A percentile compares a stretch with the other conserved stretches of the same genome.
Conservation (phyloP, 768 basidiomycete species). For the Lenzites betulinus region DNA sequence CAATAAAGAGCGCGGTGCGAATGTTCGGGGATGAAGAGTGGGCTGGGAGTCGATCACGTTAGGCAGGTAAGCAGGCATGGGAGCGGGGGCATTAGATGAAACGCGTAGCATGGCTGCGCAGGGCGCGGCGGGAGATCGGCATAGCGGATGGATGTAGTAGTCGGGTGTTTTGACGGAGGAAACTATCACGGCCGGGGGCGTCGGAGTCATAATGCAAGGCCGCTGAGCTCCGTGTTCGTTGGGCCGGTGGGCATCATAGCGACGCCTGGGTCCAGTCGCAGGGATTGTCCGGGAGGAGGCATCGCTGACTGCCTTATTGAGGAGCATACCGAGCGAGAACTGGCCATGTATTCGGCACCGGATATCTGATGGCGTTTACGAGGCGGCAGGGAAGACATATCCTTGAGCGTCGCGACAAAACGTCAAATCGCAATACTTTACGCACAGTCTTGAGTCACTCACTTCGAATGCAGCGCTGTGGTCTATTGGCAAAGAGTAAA, state of each 20-base stretch:
- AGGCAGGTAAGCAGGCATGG: not conserved
- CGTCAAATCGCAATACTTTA: slow-evolving; percentile 14
- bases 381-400: slow-evolving; percentile 28
- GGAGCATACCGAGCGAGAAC: slow-evolving; percentile 23
- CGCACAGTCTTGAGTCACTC: slow-evolving; percentile 23
- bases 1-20: slow-evolving; percentile 15
- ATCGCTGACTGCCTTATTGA: slow-evolving; percentile 23
- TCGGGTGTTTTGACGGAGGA: not conserved
- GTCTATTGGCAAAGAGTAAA: slow-evolving; percentile 12
- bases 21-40: slow-evolving; percentile 4
- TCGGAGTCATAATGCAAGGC: slow-evolving; percentile 19
- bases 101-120: slow-evolving; percentile 14
- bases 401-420: slow-evolving; percentile 23
- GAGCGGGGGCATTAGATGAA: slow-evolving; percentile 14
- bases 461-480: slow-evolving; percentile 29
- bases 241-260: slow-evolving; percentile 17
- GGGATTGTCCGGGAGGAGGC: slow-evolving; percentile 10
- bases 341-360: slow-evolving; percentile 20
- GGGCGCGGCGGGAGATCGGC: slow-evolving; percentile 1
- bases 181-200: not conserved
- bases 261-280: slow-evolving; percentile 17
- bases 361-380: slow-evolving; percentile 31
- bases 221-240: slow-evolving; percentile 16
- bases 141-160: not conserved
- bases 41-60: not conserved